Base-by-base conservation (phyloP, 225 moss, liverwort and hornwort genomes). In the Marchantia polymorpha region DNA sequence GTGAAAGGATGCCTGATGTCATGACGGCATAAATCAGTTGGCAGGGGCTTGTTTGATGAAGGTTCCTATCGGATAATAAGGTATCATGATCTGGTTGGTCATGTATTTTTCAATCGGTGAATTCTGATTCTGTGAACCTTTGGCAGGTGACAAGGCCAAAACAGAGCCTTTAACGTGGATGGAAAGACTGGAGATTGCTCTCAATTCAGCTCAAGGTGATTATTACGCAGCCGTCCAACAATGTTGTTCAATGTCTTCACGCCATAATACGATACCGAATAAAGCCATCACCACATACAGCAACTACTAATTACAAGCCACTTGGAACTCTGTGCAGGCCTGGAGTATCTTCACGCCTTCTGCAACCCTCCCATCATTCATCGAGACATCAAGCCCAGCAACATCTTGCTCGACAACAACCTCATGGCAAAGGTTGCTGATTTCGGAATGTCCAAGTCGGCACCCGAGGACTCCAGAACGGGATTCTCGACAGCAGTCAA, bases 361-460 rank as follows among this genome's bases (percentile, higher is more conserved):
- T 86, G 83, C 65, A 82, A 81, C 64, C 85, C 85, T 64, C 75
- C 85, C 9, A 82, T 85, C 29, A 85, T 85, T 15, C 85, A 85
- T 61, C 78, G 81, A 15, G 85, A 85, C 49, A 78, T 84, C 1
- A 87, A 84, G 79, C 83, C 81, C 64, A 78, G 74, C 68, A 87
- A 87, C 75, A 87, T 87, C 25, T 64, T 87, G 17, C 81, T 87
- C 20, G 83, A 75, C 77, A 46, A 75, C 20, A 81, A 78, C 50
- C 81, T 81, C 60, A 29, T 69, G 52, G 86, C 83, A 20, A 87
- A 83, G 74, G 86, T 87, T 17, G 81, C 81, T 27, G 86, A 87
- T 70, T 83, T 87, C 68, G 86, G 86, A 23, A 83, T 84, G 83
- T 87, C 86, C 46, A 87, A 83, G 56, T 81, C 79, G 10, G 80